A percentile compares a stretch with the other conserved stretches of the same genome.
These are phyloP conservation scores for Cercis canadensis DNA, from an alignment of 306 rosid species.

Conservation along the genomic window DNA sequence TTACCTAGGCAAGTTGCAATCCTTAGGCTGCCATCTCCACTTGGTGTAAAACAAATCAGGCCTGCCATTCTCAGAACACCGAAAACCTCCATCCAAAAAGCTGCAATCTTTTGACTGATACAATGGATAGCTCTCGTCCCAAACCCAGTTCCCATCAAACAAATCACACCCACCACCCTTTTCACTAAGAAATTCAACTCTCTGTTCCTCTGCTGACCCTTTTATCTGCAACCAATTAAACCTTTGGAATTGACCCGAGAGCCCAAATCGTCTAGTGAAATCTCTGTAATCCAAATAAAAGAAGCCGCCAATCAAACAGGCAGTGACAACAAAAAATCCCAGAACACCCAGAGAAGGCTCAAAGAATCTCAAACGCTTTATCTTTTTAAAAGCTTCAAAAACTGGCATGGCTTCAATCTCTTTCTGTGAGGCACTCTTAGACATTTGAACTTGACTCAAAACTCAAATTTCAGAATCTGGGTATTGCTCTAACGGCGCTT, in stretches of 20 bases:
- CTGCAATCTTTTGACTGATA: slow-evolving; percentile 72
- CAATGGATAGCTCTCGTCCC: slow-evolving; percentile 85
- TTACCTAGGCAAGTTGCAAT: slow-evolving; percentile 90
- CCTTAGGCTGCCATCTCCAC: slow-evolving; percentile 95
- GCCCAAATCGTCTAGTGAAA: slow-evolving; percentile 40
- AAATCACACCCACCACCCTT: slow-evolving; percentile 62
- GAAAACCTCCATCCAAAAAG: slow-evolving; percentile 70
- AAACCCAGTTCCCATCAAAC: slow-evolving; percentile 88
- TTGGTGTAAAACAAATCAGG: slow-evolving; percentile 86
- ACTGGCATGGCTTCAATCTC: slow-evolving; percentile 59
- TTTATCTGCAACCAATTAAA: slow-evolving; percentile 52
- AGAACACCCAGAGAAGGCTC: slow-evolving; percentile 69
- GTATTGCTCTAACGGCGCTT: background rate
- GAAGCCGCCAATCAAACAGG: slow-evolving; percentile 49
- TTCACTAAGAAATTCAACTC: slow-evolving; percentile 62
- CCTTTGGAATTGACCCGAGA: slow-evolving; percentile 53
- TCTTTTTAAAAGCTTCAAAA: slow-evolving; percentile 51
- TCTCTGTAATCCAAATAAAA: slow-evolving; percentile 67
- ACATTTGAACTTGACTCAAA: slow-evolving; percentile 43
- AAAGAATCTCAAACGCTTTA: slow-evolving; percentile 62
- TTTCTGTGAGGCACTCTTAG: slow-evolving; percentile 47
- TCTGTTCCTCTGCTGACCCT: slow-evolving; percentile 35
- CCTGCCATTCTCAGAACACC: slow-evolving; percentile 89
- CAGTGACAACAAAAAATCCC: slow-evolving; percentile 64
- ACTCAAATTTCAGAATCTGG: slow-evolving; percentile 29